Evolutionary conservation across 257 asterid species (phyloP), one percentile per base, ranked within the genome.

Genomic region (Buddleja alternifolia): DNA sequence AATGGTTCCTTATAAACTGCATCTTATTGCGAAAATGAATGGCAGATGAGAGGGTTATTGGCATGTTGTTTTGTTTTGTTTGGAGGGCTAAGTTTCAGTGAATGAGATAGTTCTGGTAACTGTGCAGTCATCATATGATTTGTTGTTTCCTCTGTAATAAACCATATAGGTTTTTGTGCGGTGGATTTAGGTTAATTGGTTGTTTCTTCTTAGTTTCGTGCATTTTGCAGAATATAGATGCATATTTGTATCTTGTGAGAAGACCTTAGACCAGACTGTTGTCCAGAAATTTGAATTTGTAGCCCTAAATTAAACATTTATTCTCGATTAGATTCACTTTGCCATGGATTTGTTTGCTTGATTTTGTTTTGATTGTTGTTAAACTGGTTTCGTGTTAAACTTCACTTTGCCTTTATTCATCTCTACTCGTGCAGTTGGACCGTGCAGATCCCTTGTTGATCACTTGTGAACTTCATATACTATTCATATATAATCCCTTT

Each of bases 41-140:
- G 34, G 34, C 34, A 29, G 69, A 24, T 41, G 42, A 12, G 32
- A 17, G 17, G 24, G 17, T 54, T 67, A 44, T 25, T 67, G 67
- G 34, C 66, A 42, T 37, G 58, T 57, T 78, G 8, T 59, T 19
- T 73, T 58, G 47, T 59, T 62, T 60, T 39, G 34, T 29, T 29
- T 29, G 2, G 34, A 73, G 24, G 17, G 25, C 20, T 58, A 63
- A 29, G 61, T 37, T 55, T 36, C 40, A 7, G 12, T 4, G 47
- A 42, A 42, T 10, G 44, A 48, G 51, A 42, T 24, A 57, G 78
- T 51, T 74, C 24, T 10, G 21, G 61, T 61, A 36, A 61, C 40
- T 74, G 76, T 77, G 75, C 74, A 77, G 78, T 76, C 71, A 57
- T 72, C 66, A 32, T 47, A 50, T 51, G 11, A 34, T 55, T 54